Conservation (phyloP, 306 rosid species). For the Casuarina equisetifolia region DNA sequence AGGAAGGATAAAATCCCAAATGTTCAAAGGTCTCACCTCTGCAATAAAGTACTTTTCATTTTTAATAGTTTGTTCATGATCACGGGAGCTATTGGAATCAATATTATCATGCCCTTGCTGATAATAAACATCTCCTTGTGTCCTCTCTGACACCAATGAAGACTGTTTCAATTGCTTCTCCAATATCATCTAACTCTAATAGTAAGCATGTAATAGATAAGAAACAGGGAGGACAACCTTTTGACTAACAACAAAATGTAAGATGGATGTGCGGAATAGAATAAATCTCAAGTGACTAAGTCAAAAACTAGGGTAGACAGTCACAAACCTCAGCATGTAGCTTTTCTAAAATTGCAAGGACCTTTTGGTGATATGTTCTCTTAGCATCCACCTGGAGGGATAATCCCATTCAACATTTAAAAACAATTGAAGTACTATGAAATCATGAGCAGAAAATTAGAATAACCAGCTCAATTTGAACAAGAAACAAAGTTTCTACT, state of each 20-base stretch:
- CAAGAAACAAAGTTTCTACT: background rate
- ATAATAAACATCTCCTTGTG: slow-evolving; percentile 37
- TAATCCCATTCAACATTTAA: slow-evolving; percentile 23
- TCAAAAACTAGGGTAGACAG: slow-evolving; percentile 18
- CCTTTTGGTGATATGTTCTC: slow-evolving; percentile 73
- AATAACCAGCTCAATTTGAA: background rate
- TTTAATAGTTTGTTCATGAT: slow-evolving; percentile 35
- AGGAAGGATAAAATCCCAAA: background rate
- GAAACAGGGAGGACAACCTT: slow-evolving; percentile 9
- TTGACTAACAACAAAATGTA: slow-evolving; percentile 14
- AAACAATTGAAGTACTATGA: slow-evolving; percentile 16
- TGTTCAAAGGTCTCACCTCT: slow-evolving; percentile 48
- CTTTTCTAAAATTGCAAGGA: slow-evolving; percentile 69
- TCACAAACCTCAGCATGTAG: slow-evolving; percentile 71
- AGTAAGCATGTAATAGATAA: slow-evolving; percentile 22
- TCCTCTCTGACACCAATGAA: slow-evolving; percentile 31
- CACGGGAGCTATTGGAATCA: slow-evolving; percentile 41
- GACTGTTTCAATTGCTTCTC: slow-evolving; percentile 55
- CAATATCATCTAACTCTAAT: slow-evolving; percentile 57
- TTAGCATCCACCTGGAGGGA: slow-evolving; percentile 74
- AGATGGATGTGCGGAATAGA: slow-evolving; percentile 11
- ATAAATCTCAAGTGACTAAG: slow-evolving; percentile 15
- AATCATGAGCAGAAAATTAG: background rate
- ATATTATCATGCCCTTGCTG: slow-evolving; percentile 40
- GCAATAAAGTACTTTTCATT: slow-evolving; percentile 54